Base-by-base conservation (phyloP, 768 basidiomycete genomes). In the Lactarius indigo region DNA sequence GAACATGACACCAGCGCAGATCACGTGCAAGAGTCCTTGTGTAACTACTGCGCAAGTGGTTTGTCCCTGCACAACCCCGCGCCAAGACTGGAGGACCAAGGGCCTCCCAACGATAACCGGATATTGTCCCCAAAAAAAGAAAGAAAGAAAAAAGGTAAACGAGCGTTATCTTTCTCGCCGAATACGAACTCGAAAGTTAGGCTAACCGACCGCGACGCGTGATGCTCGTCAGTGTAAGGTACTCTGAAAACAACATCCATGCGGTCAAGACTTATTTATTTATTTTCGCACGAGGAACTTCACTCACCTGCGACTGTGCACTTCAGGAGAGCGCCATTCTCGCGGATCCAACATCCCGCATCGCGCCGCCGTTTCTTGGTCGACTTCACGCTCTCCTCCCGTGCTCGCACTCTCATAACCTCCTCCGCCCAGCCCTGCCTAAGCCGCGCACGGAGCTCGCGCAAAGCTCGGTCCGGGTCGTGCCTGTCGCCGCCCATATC, bases 401-500 rank as follows among this genome's bases (percentile, higher is more conserved):
- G 30, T 35, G 50, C 31, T 9, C 31, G 31, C 33, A 42, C 26
- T 5, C 42, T 23, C 15, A 54, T 20, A 26, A 23, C 23, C 39
- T 63, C 35, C 17, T 59, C 50, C 10, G 57, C 57, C 61, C 62
- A 59, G 8, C 41, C 18, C 20, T 37, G 61, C 57, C 62, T 44
- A 30, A 62, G 23, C 39, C 61, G 52, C 8, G 62, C 66, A 31
- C 66, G 62, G 12, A 15, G 33, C 6, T 63, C 62, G n/a, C 62
- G 37, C 41, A n/a, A 50, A 15, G 60, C 28, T n/a, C 13, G 60
- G n/a, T 57, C 61, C 1, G 56, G 31, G 3, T 55, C 41, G 5
- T 37, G 2, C 33, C 33, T n/a, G 1, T 5, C 18, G 1, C 2
- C 18, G 2, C 60, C 57, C 8, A 57, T 35, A 2, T 59, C 57